phyloP scores from a whole-genome alignment of 331 rosid genomes.

The Quercus phellos region DNA sequence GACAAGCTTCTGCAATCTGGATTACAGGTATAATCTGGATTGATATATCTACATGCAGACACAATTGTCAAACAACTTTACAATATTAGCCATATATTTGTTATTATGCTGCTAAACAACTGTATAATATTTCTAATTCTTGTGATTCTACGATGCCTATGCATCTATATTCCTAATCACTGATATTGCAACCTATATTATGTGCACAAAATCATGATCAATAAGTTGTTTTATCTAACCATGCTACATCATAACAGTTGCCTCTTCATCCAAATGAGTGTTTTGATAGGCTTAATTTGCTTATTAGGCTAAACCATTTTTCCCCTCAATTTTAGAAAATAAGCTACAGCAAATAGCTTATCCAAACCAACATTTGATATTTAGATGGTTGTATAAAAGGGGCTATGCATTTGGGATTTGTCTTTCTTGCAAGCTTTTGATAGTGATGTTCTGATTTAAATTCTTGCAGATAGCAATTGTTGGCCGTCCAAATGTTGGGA shows the following conservation, averaged over 20 bases:
- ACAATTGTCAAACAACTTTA: background rate
- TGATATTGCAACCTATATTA: background rate
- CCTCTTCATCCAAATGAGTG: background rate
- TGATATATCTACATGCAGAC: background rate
- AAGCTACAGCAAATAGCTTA: too few species aligned
- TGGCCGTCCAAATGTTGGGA: constrained; percentile 97
- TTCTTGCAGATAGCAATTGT: constrained; percentile 83
- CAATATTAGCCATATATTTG: too few species aligned
- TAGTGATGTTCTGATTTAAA: constrained; percentile 7
- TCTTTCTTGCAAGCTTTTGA: constrained; percentile 13
- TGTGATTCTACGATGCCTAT: background rate
- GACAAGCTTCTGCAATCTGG: constrained; percentile 98
- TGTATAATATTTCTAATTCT: background rate
- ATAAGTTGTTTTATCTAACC: background rate
- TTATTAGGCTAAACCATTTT: too few species aligned
- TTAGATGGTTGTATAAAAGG: too few species aligned
- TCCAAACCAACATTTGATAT: background rate
- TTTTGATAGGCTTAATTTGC: too few species aligned
- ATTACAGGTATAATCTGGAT: constrained; percentile 54
- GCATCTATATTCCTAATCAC: background rate
- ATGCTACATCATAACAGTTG: background rate
- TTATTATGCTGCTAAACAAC: too few species aligned
- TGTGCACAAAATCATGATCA: background rate
- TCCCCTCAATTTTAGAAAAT: too few species aligned
- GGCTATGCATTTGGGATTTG: background rate